These are phyloP conservation scores for Lenwebbia sp. DNA, from an alignment of 345 rosid genomes.

Conservation along the genomic window DNA sequence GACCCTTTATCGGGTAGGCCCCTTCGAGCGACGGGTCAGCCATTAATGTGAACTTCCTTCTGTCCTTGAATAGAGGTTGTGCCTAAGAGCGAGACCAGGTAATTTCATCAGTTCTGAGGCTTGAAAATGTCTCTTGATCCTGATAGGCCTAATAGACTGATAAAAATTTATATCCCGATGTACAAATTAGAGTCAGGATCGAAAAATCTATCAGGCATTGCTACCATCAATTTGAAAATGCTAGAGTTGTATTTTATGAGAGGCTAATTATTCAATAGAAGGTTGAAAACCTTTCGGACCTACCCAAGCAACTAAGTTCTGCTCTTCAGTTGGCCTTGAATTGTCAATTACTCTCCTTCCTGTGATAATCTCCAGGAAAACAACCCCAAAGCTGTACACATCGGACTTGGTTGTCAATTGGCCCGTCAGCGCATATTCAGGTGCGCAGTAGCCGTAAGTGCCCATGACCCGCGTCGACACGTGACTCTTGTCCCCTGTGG, in stretches of 20 bases:
- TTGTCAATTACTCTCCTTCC: constrained; percentile 18
- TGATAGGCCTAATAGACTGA: neutral
- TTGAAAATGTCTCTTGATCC: neutral
- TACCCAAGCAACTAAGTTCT: constrained; percentile 19
- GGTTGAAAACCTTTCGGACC: neutral
- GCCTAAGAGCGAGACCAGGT: constrained; percentile 17
- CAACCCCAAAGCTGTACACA: constrained; percentile 20
- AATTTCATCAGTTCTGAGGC: neutral
- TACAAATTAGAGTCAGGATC: neutral
- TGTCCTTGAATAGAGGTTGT: constrained; percentile 32
- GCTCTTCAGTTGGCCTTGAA: constrained; percentile 13
- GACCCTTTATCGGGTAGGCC: constrained; percentile 23
- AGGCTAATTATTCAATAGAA: neutral
- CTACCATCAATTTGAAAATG: neutral
- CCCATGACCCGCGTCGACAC: constrained; percentile 18
- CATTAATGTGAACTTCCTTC: constrained; percentile 26
- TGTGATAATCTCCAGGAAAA: constrained; percentile 17
- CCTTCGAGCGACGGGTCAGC: constrained; percentile 35
- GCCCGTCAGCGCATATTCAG: constrained; percentile 13
- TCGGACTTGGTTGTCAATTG: constrained; percentile 18
- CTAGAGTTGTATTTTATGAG: neutral
- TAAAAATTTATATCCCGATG: neutral
- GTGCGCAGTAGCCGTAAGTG: constrained; percentile 20
- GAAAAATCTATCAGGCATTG: neutral
- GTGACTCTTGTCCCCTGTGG: constrained; percentile 13